A percentile compares a stretch with the other conserved stretches of the same genome.
Evolutionary conservation across 208 protist species (phyloP).

Genomic region (Leishmania martiniquensis): DNA sequence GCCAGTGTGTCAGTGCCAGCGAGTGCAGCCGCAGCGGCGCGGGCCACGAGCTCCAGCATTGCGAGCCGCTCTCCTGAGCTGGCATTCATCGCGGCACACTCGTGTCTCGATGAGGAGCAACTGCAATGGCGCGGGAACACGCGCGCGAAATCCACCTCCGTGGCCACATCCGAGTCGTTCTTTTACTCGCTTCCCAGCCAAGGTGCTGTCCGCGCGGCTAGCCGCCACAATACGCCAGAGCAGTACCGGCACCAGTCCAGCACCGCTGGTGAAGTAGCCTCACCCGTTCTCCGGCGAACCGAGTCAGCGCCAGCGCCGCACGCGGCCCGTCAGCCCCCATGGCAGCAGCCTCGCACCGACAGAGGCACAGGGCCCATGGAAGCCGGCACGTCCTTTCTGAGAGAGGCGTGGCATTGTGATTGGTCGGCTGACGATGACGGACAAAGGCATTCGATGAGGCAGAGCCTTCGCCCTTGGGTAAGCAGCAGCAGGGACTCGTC

Average conservation of each 20-base stretch:
- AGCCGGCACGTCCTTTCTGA: not conserved
- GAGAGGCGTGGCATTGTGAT: constrained; percentile 1
- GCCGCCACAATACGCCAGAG: not conserved
- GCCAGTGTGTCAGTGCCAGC: not conserved
- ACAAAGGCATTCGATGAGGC: not conserved
- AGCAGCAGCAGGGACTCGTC: not conserved
- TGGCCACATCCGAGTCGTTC: constrained; percentile 8
- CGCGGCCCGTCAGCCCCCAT: constrained; percentile 5
- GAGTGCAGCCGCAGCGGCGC: not conserved
- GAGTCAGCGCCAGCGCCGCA: not conserved
- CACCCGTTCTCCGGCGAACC: not conserved
- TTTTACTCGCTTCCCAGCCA: constrained; percentile 21
- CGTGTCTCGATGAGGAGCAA: not conserved
- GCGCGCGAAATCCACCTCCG: not conserved
- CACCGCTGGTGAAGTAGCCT: not conserved
- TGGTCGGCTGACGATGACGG: not conserved
- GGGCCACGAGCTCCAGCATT: not conserved
- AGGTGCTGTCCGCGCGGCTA: not conserved
- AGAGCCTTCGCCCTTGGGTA: not conserved
- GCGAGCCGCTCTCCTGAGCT: not conserved
- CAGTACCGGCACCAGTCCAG: not conserved
- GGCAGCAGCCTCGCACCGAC: not conserved
- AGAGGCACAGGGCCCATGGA: not conserved
- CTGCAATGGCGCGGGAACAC: not conserved
- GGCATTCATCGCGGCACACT: not conserved